phyloP scores from a whole-genome alignment of 1,139 yeast species.

The Hemisphaericaspora subhashii region DNA sequence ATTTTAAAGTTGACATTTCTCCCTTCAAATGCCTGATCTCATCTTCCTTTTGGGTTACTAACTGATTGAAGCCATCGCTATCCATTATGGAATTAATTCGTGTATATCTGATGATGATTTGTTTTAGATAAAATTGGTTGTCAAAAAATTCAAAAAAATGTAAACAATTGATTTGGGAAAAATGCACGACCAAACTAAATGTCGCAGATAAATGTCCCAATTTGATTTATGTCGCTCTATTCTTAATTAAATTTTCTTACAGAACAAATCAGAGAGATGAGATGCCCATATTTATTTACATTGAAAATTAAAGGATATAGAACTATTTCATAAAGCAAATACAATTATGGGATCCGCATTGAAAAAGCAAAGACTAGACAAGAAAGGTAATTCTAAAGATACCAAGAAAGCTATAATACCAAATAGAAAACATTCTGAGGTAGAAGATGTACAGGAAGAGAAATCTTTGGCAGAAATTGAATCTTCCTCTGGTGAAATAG shows the following conservation, averaged over 20 bases:
- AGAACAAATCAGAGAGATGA: neutral
- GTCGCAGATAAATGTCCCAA: neutral
- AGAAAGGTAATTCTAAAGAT: constrained; percentile 8
- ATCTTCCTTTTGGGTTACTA: constrained; percentile 12
- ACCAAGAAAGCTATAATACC: constrained; percentile 8
- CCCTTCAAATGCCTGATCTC: constrained; percentile 19
- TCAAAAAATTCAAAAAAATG: too few relatives aligned
- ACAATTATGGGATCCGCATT: constrained; percentile 9
- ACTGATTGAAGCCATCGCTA: constrained; percentile 10
- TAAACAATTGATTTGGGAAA: too few relatives aligned
- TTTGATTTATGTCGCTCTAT: neutral
- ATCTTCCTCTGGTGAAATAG: constrained; percentile 7
- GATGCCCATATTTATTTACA: neutral
- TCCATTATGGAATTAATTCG: too few relatives aligned
- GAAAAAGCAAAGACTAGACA: constrained; percentile 13
- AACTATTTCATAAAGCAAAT: too few relatives aligned
- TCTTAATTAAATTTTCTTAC: neutral
- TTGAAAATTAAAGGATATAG: constrained; percentile 1
- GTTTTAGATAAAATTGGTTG: too few relatives aligned
- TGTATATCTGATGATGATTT: too few relatives aligned
- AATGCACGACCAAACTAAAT: too few relatives aligned
- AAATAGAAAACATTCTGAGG: constrained; percentile 5
- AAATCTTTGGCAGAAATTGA: constrained; percentile 13
- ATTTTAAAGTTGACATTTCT: constrained; percentile 31
- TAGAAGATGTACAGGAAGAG: constrained; percentile 7